Percentiles rank a stretch among this genome's conserved stretches.
Conservation (phyloP, 176 grass and related monocot species). For the Chloris gayana region DNA sequence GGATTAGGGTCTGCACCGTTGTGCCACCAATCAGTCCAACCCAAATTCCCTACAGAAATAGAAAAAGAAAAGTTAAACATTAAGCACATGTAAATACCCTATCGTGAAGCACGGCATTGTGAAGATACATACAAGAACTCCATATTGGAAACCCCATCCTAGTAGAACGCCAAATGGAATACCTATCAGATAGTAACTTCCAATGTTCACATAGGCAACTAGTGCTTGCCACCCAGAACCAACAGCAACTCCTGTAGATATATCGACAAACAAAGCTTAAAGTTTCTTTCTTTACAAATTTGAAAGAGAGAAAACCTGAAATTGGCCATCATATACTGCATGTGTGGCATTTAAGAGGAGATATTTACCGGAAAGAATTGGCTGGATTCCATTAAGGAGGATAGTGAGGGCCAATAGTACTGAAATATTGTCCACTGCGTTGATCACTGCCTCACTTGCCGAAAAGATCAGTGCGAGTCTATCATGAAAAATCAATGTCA, state of each 20-base stretch:
- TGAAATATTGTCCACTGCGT: conserved; percentile 29
- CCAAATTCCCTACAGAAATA: conserved; percentile 42
- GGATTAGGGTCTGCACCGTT: conserved; percentile 42
- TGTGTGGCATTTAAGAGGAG: background rate
- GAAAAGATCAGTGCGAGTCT: conserved; percentile 20
- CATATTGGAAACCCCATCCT: conserved; percentile 42
- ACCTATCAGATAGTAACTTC: conserved; percentile 58
- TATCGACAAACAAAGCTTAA: too few species aligned
- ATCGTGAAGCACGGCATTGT: background rate
- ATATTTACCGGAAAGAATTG: conserved; percentile 42
- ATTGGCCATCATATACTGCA: too few species aligned
- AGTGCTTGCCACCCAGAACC: conserved; percentile 53
- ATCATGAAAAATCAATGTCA: conserved; percentile 34
- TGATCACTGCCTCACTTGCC: conserved; percentile 25
- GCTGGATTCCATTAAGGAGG: conserved; percentile 51
- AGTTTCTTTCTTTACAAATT: too few species aligned
- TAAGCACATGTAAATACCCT: background rate
- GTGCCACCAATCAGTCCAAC: conserved; percentile 55
- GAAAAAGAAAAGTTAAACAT: background rate
- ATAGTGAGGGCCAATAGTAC: conserved; percentile 39
- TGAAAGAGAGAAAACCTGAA: too few species aligned
- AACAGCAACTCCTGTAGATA: conserved; percentile 36
- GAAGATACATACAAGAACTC: conserved; percentile 34
- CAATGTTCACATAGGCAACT: conserved; percentile 59
- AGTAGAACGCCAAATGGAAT: conserved; percentile 54